These are phyloP conservation scores for Furculomyces boomerangus DNA, from an alignment of 371 early-diverging fungal species.

Conservation along the genomic window DNA sequence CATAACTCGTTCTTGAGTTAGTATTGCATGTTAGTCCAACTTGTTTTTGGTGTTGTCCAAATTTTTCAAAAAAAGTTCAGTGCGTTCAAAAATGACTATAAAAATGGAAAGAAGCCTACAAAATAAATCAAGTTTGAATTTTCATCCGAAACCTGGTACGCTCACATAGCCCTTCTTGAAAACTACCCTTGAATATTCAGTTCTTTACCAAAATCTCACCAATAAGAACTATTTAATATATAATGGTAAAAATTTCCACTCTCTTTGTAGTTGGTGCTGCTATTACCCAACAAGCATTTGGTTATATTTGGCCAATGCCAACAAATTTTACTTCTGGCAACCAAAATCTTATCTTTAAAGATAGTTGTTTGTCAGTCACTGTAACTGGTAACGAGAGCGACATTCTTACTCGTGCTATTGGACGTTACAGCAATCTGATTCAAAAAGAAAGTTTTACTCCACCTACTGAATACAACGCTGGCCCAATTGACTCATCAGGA, in stretches of 20 bases:
- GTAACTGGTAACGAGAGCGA: background rate
- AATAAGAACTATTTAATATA: too few relatives aligned
- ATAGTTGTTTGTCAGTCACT: background rate
- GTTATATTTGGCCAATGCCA: background rate
- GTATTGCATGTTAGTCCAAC: too few relatives aligned
- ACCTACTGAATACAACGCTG: constrained; percentile 19
- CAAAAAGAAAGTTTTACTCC: constrained; percentile 10
- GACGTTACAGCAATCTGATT: constrained; percentile 14
- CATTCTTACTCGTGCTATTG: constrained; percentile 10
- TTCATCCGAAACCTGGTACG: too few relatives aligned
- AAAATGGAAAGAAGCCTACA: too few relatives aligned
- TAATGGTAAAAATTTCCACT: background rate
- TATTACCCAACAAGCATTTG: background rate
- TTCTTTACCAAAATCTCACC: too few relatives aligned
- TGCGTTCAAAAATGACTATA: too few relatives aligned
- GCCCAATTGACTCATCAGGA: background rate
- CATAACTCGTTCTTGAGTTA: too few relatives aligned
- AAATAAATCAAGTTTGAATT: too few relatives aligned
- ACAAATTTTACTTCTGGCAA: background rate
- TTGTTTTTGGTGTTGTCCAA: too few relatives aligned
- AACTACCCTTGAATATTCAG: too few relatives aligned
- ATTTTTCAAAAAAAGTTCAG: too few relatives aligned
- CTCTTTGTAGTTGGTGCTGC: background rate
- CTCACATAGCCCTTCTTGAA: too few relatives aligned
- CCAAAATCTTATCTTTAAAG: background rate